A percentile compares a stretch with the other conserved stretches of the same genome.
Evolutionary conservation across 129 eudicot species (phyloP).

Genomic region (Pittosporum tobira): DNA sequence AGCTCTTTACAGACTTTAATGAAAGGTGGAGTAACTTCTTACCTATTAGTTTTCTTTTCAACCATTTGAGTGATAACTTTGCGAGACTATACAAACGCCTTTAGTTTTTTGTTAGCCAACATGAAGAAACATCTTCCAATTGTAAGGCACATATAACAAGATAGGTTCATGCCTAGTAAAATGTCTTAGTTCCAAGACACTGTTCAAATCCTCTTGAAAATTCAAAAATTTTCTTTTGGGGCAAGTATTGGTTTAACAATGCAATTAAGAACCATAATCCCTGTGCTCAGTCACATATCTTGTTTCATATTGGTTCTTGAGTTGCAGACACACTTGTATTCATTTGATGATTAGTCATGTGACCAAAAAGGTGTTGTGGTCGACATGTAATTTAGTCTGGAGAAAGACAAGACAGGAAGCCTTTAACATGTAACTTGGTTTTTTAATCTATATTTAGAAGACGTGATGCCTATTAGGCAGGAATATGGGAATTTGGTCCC

Average conservation of each 20-base stretch:
- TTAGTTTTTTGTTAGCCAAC: background rate
- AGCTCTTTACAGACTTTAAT: slow-evolving; percentile 46
- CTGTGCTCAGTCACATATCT: background rate
- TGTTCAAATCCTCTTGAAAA: background rate
- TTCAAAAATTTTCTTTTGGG: background rate
- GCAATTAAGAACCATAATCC: background rate
- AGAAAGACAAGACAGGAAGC: no score
- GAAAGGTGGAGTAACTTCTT: slow-evolving; percentile 46
- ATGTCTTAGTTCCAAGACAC: background rate
- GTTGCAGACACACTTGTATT: background rate
- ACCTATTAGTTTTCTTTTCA: background rate
- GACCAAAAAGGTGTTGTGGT: no score
- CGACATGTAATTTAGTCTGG: no score
- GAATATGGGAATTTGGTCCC: no score
- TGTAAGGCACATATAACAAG: no score
- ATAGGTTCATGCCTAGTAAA: no score
- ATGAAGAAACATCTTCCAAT: background rate
- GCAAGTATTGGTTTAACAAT: background rate
- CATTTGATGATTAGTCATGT: background rate
- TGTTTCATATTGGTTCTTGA: background rate
- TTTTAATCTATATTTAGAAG: no score
- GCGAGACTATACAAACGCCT: background rate
- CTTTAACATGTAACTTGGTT: background rate
- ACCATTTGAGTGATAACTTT: background rate
- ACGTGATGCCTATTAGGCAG: no score